These are phyloP conservation scores for Cicer cuneatum DNA, from an alignment of 306 rosid species.

Conservation along the genomic window DNA sequence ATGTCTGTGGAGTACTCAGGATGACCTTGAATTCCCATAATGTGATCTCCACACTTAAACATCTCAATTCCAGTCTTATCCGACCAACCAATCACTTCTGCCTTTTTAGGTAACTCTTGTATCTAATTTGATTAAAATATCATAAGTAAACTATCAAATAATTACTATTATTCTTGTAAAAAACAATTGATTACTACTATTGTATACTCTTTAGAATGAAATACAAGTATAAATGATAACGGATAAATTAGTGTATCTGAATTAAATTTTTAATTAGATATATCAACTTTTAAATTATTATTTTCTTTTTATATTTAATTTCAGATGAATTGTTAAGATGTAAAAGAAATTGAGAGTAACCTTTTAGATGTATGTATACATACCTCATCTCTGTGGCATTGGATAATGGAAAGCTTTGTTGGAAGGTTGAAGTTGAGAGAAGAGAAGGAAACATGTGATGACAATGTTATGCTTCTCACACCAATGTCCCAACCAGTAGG, in stretches of 20 bases:
- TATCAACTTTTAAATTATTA: too few species aligned
- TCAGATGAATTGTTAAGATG: too few species aligned
- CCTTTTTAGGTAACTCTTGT: slow-evolving; percentile 72
- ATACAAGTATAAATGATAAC: too few species aligned
- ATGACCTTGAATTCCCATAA: slow-evolving; percentile 96
- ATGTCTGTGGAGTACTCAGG: slow-evolving; percentile 89
- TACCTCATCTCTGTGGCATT: slow-evolving; percentile 92
- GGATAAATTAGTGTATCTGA: too few species aligned
- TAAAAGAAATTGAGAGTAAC: background rate
- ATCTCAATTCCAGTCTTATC: slow-evolving; percentile 86
- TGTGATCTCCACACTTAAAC: slow-evolving; percentile 78
- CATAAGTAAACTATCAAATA: background rate
- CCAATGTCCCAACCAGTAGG: slow-evolving; percentile 90
- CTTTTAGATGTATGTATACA: background rate
- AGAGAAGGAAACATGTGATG: slow-evolving; percentile 55
- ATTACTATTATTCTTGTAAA: too few species aligned
- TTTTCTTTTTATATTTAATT: too few species aligned
- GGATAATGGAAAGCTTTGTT: slow-evolving; percentile 61
- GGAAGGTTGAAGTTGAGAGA: slow-evolving; percentile 67
- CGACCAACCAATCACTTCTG: slow-evolving; percentile 82
- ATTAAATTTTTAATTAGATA: too few species aligned
- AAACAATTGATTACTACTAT: too few species aligned
- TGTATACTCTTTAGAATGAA: background rate
- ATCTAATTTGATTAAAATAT: slow-evolving; percentile 46
- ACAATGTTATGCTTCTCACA: slow-evolving; percentile 63